Percentiles rank a stretch among this genome's conserved stretches.
Conservation (phyloP, 257 asterid species). For the Ilex aquifolium region DNA sequence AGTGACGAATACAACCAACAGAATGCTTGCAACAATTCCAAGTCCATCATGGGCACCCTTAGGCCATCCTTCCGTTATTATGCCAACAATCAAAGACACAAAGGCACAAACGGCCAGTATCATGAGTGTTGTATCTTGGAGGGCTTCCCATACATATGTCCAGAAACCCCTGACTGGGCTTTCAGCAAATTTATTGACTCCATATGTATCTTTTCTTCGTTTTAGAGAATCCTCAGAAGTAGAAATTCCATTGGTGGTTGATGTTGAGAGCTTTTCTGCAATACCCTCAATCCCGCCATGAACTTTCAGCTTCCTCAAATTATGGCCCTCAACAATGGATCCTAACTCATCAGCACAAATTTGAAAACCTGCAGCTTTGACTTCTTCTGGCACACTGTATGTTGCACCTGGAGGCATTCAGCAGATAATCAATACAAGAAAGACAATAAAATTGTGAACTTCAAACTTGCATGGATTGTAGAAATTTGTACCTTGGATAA, state of each 20-base stretch:
- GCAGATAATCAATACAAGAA: constrained; percentile 9
- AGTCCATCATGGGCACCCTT: constrained; percentile 90
- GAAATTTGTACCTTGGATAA: constrained; percentile 57
- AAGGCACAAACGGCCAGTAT: constrained; percentile 78
- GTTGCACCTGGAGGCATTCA: constrained; percentile 48
- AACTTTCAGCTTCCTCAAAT: constrained; percentile 53
- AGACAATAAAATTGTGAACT: background rate
- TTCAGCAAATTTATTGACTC: constrained; percentile 73
- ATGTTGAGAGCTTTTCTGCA: constrained; percentile 54
- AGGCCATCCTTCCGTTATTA: constrained; percentile 93
- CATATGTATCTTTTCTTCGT: constrained; percentile 49
- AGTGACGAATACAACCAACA: constrained; percentile 82
- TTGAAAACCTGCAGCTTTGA: constrained; percentile 60
- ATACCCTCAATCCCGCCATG: constrained; percentile 75
- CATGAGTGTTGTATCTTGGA: constrained; percentile 95
- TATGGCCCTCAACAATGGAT: constrained; percentile 69
- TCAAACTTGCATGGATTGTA: background rate
- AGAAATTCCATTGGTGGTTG: constrained; percentile 44
- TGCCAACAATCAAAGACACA: constrained; percentile 72
- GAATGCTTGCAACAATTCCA: constrained; percentile 85
- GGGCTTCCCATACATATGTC: constrained; percentile 89
- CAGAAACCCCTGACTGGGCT: constrained; percentile 78
- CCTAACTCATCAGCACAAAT: constrained; percentile 79
- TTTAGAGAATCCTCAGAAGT: constrained; percentile 44
- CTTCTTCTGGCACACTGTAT: constrained; percentile 62